Evolutionary conservation across 148 eudicot genomes (phyloP).

Genomic region (Fagopyrum tataricum): DNA sequence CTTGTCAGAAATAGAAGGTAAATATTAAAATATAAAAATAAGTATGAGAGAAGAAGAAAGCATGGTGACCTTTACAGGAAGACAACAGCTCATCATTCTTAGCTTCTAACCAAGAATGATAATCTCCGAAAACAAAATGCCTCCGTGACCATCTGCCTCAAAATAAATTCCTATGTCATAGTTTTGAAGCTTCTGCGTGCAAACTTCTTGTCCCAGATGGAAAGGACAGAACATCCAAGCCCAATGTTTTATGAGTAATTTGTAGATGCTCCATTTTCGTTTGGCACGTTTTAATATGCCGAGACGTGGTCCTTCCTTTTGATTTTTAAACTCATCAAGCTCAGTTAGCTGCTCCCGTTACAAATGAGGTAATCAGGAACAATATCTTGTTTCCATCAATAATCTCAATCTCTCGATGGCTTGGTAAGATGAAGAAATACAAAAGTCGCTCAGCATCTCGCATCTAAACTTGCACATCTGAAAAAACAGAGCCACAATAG

Average conservation of each 20-base stretch:
- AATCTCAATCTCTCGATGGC: conserved; percentile 52
- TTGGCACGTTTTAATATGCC: conserved; percentile 85
- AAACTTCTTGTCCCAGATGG: conserved; percentile 85
- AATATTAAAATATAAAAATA: background rate
- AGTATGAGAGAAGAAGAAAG: background rate
- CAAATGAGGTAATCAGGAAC: conserved; percentile 68
- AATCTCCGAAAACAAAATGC: conserved; percentile 69
- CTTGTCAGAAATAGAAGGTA: conserved; percentile 7
- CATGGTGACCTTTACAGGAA: conserved; percentile 45
- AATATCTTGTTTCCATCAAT: conserved; percentile 95
- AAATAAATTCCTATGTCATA: conserved; percentile 81
- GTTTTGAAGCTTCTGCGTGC: conserved; percentile 82
- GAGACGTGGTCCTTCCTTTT: conserved; percentile 29
- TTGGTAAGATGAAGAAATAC: conserved; percentile 54
- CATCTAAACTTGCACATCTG: conserved; percentile 99
- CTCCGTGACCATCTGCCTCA: conserved; percentile 92
- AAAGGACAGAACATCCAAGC: conserved; percentile 63
- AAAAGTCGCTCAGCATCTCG: conserved; percentile 96
- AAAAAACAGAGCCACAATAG: conserved; percentile 37
- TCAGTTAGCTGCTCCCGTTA: conserved; percentile 63
- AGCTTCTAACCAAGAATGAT: conserved; percentile 55
- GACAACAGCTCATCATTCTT: conserved; percentile 40
- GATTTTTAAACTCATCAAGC: conserved; percentile 30
- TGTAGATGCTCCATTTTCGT: conserved; percentile 86
- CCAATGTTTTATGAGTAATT: conserved; percentile 56